A percentile compares a stretch with the other conserved stretches of the same genome.
Conservation (phyloP, 129 eudicot genomes). For the Oenanthe sinensis region DNA sequence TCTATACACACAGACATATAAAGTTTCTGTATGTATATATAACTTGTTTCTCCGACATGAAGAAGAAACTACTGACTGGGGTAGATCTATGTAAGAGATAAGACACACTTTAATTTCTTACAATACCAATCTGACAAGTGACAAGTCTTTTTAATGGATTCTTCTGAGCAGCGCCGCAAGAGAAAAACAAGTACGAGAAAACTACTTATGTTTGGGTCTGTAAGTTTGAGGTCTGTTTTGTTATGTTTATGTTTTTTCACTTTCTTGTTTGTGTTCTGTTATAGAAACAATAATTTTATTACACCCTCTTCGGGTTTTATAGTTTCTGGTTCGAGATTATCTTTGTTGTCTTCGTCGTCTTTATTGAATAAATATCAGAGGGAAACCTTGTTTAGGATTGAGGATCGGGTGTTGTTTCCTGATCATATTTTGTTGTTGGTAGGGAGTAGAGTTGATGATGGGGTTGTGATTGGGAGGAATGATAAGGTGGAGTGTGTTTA, state of each 20-base stretch:
- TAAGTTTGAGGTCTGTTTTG: neutral
- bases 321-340: constrained; percentile 29
- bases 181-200: neutral
- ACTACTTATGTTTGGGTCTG: neutral
- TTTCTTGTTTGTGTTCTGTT: constrained; percentile 33
- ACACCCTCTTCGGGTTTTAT: constrained; percentile 36
- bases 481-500: constrained; percentile 52
- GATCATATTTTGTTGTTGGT: constrained; percentile 60
- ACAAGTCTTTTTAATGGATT: constrained; percentile 5
- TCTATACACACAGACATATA: neutral
- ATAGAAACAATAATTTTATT: constrained; percentile 10
- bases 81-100: neutral
- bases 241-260: constrained; percentile 30
- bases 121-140: neutral
- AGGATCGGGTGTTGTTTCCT: constrained; percentile 62
- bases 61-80: neutral
- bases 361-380: constrained; percentile 12
- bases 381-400: constrained; percentile 23
- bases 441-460: constrained; percentile 6
- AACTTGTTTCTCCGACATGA: neutral
- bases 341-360: constrained; percentile 29
- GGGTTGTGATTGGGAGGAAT: neutral
- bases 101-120: neutral
- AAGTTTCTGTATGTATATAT: neutral
- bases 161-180: constrained; percentile 14